phyloP scores from a whole-genome alignment of 169 alveolate genomes.

The Theileria orientalis region DNA sequence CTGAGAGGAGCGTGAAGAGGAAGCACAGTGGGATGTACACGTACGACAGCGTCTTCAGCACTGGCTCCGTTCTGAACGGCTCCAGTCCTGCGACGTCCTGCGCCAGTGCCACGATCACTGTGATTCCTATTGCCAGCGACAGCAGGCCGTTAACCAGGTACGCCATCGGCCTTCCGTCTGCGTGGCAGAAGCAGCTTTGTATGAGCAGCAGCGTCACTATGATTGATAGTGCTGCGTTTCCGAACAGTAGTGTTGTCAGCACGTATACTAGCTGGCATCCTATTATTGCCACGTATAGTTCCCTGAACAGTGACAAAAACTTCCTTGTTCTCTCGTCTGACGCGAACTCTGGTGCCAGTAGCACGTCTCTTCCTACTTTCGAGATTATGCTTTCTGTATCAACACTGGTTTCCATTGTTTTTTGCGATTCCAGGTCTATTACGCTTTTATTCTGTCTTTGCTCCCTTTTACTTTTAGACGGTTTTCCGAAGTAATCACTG shows the following conservation, averaged over 20 bases:
- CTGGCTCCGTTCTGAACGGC: constrained; percentile 63
- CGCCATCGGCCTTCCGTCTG: constrained; percentile 66
- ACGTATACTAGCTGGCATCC: constrained; percentile 63
- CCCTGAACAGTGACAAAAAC: constrained; percentile 40
- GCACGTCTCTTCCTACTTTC: constrained; percentile 38
- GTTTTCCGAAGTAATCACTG: too few species aligned
- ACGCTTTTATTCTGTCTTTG: background rate
- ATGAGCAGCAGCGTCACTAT: constrained; percentile 46
- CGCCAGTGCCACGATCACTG: constrained; percentile 41
- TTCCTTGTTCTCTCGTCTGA: constrained; percentile 47
- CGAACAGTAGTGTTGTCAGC: constrained; percentile 50
- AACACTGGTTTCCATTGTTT: background rate
- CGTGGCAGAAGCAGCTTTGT: constrained; percentile 65
- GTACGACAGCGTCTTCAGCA: constrained; percentile 51
- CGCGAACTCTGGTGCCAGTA: constrained; percentile 58
- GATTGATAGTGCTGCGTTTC: constrained; percentile 53
- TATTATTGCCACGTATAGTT: constrained; percentile 51
- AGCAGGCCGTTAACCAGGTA: constrained; percentile 54
- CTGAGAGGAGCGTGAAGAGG: constrained; percentile 40
- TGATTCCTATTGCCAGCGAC: constrained; percentile 34
- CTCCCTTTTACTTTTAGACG: too few species aligned
- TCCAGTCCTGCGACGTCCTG: constrained; percentile 57
- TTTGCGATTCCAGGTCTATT: constrained; percentile 19
- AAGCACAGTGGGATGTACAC: constrained; percentile 54
- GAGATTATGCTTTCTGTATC: constrained; percentile 15